Evolutionary conservation across 257 asterid genomes (phyloP), one percentile per base, ranked within the genome.

Genomic region (Fraxinus americana): DNA sequence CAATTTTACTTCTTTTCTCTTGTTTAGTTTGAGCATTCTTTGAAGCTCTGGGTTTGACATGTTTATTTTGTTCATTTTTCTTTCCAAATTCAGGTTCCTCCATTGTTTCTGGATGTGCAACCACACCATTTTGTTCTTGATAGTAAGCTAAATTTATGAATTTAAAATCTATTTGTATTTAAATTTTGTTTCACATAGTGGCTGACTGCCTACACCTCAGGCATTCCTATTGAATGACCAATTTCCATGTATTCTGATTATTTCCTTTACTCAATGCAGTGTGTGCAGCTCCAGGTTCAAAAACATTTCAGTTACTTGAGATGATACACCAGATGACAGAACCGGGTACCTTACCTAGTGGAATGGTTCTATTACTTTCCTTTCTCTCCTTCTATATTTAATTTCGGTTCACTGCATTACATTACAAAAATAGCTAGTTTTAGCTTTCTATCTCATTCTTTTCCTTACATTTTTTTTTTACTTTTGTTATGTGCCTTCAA

Each of bases 281-380:
- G 99, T 96, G 99, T 84, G 99, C 99, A 6, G 99, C 99, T 78
- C 99, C 99, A 16, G 99, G 99, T 54, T 92, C 99, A 21, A 94
- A 94, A 91, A 94, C 99, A 12, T 92, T 94, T 90, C 98, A 92
- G 86, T 88, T 94, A 85, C 92, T 94, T 82, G 99, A 96, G 89
- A 93, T 96, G 99, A 91, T 96, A 86, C 93, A 93, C 89, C 88
- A 80, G 81, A 76, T 88, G 79, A 85, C 88, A 25, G 89, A 89
- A 80, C 88, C 97, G 74, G 95, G 92, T 82, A 82, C 89, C 77
- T 89, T 96, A 79, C 99, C 99, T 67, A 81, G 80, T 81, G 99
- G 99, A 87, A 83, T 96, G 98, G 99, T 96, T 83, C 52, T 32
- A 68, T 41, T 80, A 54, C 80, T 79, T 73, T 72, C 25, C 66